Percentiles rank a stretch among this genome's conserved stretches.
phyloP scores from a whole-genome alignment of 169 alveolate species.

The Miamiensis avidus region DNA sequence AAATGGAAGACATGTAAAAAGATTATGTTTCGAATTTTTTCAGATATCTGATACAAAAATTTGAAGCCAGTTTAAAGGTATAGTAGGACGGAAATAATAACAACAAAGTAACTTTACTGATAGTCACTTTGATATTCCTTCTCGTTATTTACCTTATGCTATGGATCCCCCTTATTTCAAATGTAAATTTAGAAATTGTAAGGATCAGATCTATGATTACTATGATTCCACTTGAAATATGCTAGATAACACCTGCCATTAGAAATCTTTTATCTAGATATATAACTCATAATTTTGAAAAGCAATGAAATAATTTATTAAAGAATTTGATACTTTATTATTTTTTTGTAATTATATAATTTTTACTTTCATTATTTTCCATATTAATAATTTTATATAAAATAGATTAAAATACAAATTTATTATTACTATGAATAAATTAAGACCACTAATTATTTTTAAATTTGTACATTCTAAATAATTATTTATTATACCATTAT shows the following conservation, averaged over 20 bases:
- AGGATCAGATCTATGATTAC: conserved; percentile 27
- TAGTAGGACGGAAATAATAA: too few species aligned
- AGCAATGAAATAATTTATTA: background rate
- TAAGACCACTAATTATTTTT: too few species aligned
- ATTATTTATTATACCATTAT: too few species aligned
- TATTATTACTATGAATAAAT: too few species aligned
- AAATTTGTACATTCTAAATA: too few species aligned
- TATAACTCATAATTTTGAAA: background rate
- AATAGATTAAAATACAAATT: too few species aligned
- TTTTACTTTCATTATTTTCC: too few species aligned
- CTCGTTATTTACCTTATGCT: conserved; percentile 1
- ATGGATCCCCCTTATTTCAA: conserved; percentile 10
- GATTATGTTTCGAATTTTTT: conserved; percentile 3
- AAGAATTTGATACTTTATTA: too few species aligned
- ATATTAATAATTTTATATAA: too few species aligned
- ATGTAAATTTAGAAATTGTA: conserved; percentile 5
- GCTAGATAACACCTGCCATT: conserved; percentile 2
- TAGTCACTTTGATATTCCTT: background rate
- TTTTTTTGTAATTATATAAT: too few species aligned
- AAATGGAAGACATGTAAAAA: conserved; percentile 17
- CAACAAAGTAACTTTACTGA: conserved; percentile 1
- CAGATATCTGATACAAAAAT: background rate
- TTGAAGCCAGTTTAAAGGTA: background rate
- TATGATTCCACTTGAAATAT: conserved; percentile 25
- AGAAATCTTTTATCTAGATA: background rate